phyloP scores from a whole-genome alignment of 306 rosid genomes.

The Begonia masoniana region DNA sequence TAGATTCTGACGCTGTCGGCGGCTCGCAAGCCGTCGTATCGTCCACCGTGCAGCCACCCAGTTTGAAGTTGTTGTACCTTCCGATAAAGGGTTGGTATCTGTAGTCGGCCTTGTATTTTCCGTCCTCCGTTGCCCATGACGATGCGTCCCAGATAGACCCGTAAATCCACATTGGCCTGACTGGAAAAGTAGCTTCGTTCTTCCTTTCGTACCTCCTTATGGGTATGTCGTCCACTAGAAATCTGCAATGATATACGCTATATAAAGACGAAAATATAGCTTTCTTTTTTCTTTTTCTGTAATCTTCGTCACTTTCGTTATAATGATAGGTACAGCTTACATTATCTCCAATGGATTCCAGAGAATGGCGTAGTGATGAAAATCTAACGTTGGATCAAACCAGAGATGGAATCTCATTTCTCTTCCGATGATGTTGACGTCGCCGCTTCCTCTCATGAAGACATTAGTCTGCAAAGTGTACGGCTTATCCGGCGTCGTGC shows the following conservation, averaged over 20 bases:
- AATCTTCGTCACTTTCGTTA: too few relatives aligned
- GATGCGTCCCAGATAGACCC: slow-evolving; percentile 98
- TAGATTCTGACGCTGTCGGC: slow-evolving; percentile 26
- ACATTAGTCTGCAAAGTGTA: slow-evolving; percentile 88
- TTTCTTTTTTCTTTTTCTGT: neutral
- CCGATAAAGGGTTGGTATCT: slow-evolving; percentile 69
- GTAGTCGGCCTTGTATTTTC: slow-evolving; percentile 83
- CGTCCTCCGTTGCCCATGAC: slow-evolving; percentile 88
- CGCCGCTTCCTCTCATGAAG: slow-evolving; percentile 83
- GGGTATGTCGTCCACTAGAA: slow-evolving; percentile 86
- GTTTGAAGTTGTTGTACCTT: slow-evolving; percentile 49
- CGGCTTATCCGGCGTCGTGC: slow-evolving; percentile 65
- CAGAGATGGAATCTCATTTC: slow-evolving; percentile 78
- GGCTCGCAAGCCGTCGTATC: slow-evolving; percentile 35
- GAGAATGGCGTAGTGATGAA: slow-evolving; percentile 66
- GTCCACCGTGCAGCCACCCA: slow-evolving; percentile 31
- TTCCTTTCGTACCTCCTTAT: slow-evolving; percentile 63
- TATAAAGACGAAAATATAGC: neutral
- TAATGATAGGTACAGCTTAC: slow-evolving; percentile 20
- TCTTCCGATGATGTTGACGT: slow-evolving; percentile 59
- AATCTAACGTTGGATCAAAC: slow-evolving; percentile 90
- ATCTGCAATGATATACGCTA: slow-evolving; percentile 22
- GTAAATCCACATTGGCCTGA: slow-evolving; percentile 68
- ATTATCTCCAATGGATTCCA: slow-evolving; percentile 74
- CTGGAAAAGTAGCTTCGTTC: slow-evolving; percentile 68